Base-by-base conservation (phyloP, 164 flowering plant species). In the Sedum album region DNA sequence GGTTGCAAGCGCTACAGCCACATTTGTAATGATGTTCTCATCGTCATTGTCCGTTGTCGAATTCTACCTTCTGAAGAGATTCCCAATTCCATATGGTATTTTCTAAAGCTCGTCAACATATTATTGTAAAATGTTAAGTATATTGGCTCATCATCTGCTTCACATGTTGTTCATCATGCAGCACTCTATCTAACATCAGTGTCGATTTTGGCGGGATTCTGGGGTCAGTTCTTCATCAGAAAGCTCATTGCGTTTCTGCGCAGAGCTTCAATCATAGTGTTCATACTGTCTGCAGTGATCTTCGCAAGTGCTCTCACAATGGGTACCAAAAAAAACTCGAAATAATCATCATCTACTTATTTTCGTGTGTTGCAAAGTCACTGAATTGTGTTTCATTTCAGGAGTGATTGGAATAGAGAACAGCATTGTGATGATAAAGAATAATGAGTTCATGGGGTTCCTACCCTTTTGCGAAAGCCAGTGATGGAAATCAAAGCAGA, bases 1-100 rank as follows among this genome's bases (percentile, higher is more conserved):
- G 96, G 96, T 93, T n/a, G 97, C 97, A 1, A 93, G 98, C 66
- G 96, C 98, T 1, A 93, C 98, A 31, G 97, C 98, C 31, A 89
- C 98, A 20, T 93, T 93, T 73, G 97, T 89, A 74, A 93, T 93
- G 98, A 79, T 91, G 94, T 93, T 82, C 79, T 93, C 98, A 36
- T 89, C 98, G 38, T 93, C 98, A 28, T 73, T 93, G 25, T 93
- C 98, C 0, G 98, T 93, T 49, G 88, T 93, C 39, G 98, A 93
- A 78, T 91, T 93, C 72, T 91, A 93, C 77, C 82, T 93, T 35
- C 91, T 93, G 72, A 83, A 86, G 76, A 86, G 98, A 73, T 93
- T 93, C 70, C 98, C 98, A 0, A 84, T 93, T 21, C 88, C 98
- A 1, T 89, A 79, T 65, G 98, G 98, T 93, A 85, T 20, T n/a